A percentile compares a stretch with the other conserved stretches of the same genome.
phyloP scores from a whole-genome alignment of 179 eudicot species.

The Carnegiea gigantea region DNA sequence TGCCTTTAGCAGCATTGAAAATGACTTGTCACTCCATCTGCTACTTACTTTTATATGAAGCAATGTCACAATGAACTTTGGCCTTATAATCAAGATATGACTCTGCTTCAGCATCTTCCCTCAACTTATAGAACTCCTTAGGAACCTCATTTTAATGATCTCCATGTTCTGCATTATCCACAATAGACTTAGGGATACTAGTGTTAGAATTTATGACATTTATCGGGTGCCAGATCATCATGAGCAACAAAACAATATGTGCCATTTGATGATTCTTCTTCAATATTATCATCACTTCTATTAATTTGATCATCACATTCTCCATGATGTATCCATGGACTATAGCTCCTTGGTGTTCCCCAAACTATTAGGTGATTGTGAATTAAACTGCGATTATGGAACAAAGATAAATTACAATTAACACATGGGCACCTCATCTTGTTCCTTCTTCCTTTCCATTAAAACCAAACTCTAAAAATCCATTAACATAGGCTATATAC shows the following conservation, averaged over 20 bases:
- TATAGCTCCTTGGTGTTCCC: not conserved
- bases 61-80: conserved; percentile 6
- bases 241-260: not conserved
- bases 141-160: not conserved
- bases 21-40: conserved; percentile 5
- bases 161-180: too few species aligned
- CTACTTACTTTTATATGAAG: not conserved
- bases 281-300: not conserved
- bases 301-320: not conserved
- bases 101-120: conserved; percentile 8
- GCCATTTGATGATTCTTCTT: not conserved
- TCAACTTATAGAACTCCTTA: conserved; percentile 2
- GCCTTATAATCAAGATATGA: conserved; percentile 4
- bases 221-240: conserved; percentile 10
- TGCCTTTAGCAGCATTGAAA: not conserved
- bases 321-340: conserved; percentile 13
- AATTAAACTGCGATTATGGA: not conserved
- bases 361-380: not conserved
- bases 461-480: conserved; percentile 10
- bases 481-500: too few species aligned
- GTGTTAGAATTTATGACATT: not conserved
- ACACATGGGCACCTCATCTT: not conserved
- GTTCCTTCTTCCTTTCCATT: not conserved
- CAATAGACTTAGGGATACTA: not conserved
- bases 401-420: not conserved